Evolutionary conservation across 805 yeast species (phyloP).

Genomic region (Schizosaccharomyces lindneri): DNA sequence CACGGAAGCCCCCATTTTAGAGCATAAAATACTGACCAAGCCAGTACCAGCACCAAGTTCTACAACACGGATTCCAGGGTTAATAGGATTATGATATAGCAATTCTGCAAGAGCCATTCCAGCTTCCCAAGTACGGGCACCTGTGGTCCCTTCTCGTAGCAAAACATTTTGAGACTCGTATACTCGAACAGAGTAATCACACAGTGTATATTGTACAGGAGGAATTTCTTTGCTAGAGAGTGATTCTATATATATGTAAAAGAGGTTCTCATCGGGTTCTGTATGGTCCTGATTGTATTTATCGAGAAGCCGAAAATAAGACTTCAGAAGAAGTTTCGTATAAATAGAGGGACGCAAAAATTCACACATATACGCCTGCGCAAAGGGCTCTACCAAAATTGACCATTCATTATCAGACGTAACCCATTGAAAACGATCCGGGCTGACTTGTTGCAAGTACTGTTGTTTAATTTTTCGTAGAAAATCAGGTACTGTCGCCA

Average conservation of each 20-base stretch:
- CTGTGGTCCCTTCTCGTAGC: constrained; percentile 40
- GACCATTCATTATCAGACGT: background rate
- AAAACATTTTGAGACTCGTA: constrained; percentile 10
- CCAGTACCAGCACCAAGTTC: constrained; percentile 87
- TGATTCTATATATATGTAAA: background rate
- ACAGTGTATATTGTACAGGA: background rate
- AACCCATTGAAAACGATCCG: background rate
- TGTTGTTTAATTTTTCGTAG: background rate
- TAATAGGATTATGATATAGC: constrained; percentile 12
- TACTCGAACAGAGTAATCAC: constrained; percentile 3
- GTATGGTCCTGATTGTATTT: background rate
- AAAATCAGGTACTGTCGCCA: background rate
- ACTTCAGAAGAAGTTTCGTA: background rate
- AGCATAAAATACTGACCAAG: constrained; percentile 27
- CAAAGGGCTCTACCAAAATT: background rate
- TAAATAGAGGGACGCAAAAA: background rate
- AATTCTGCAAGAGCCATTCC: constrained; percentile 37
- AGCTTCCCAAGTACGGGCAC: constrained; percentile 82
- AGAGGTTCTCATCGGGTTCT: background rate
- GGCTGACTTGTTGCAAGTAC: background rate
- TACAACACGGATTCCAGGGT: constrained; percentile 16
- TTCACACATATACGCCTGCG: background rate
- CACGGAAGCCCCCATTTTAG: constrained; percentile 4
- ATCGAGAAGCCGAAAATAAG: background rate
- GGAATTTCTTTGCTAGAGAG: background rate